Evolutionary conservation across 306 rosid genomes (phyloP), one percentile per base, ranked within the genome.

Genomic region (Macrotyloma uniflorum): DNA sequence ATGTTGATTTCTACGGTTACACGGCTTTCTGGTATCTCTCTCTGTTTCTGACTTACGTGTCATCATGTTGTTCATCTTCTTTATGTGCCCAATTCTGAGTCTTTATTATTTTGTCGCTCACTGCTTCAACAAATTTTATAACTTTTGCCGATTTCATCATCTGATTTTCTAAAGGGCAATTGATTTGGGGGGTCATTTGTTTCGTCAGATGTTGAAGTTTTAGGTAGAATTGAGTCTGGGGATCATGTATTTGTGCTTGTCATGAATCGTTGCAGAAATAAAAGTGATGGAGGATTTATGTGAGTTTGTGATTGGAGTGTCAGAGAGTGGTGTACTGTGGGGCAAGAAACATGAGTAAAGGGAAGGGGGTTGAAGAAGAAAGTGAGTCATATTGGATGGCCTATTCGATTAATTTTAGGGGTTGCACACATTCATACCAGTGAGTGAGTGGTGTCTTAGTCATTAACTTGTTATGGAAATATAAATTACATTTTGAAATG

Each of bases 11-110:
- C 93, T 95, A 87, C 75, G 83, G 91, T 85, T 93, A 87, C 77
- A 87, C 94, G 14, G 76, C 98, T 80, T 95, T 95, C 97, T 93
- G 98, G 99, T 92, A 79, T 9, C 5, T 8, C 0, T 1, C 46
- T 51, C 45, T 33, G 15, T 20, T 11, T 55, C 36, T 58, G 4
- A 12, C 2, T 26, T 6, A 26, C 5, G n/a, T 58, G 8, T 54
- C 28, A 19, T 7, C 24, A 2, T 50, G 12, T 5, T 47, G 0
- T 47, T 47, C 19, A 15, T 47, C 22, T 51, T 19, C 5, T 54
- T 54, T 32, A 54, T 19, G 4, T 54, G 1, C 28, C 59, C 19
- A 19, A 11, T 74, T 47, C 0, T 47, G 53, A 19, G 7, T 69
- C 24, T 58, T 5, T 45, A 61, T 45, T 58, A 23, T 10, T 78